Base-by-base conservation (phyloP, 345 rosid species). In the Zanthoxylum bungeanum region DNA sequence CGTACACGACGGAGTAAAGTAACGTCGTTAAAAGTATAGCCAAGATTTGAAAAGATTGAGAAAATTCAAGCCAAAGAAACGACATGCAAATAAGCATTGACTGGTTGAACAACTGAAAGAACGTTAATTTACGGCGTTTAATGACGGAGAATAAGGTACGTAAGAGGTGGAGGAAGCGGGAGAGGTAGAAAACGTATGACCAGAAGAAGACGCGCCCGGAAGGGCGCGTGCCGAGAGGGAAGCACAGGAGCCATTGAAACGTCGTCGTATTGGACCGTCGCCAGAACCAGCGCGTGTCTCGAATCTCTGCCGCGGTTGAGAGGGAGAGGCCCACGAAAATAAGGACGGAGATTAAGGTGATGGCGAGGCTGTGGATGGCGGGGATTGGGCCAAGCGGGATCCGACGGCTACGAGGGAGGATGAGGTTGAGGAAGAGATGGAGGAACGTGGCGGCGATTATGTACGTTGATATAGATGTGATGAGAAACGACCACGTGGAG, bases 121-220 rank as follows among this genome's bases (percentile, higher is more conserved):
- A 80, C 37, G 84, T 75, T 57, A 94, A 74, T 51, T 76, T 85
- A 9, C 97, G 86, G 21, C 68, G 78, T 30, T 80, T 71, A 9
- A 90, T 75, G 21, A 94, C 80, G 30, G 88, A 53, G 75, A 92
- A 78, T 61, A 92, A 67, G 1, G 95, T 90, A 0, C 94, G 89
- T 59, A 79, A 34, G 94, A 93, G 90, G 80, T 90, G 96, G 76
- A 93, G 78, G 82, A 84, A 90, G 4, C 97, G 87, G 0, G 93
- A 84, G 49, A 93, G 89, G 78, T 93, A 93, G 74, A 90, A 93
- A 14, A 80, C 75, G 77, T 93, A 93, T 0, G 98, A 93, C 98
- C 98, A 93, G 84, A 93, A 93, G 83, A 93, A 93, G 67, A 93
- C 98, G 4, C 97, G 96, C 12, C 97, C 98, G 0, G 98, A 91